Conservation (phyloP, 179 eudicot species). For the Spinacia oleracea region DNA sequence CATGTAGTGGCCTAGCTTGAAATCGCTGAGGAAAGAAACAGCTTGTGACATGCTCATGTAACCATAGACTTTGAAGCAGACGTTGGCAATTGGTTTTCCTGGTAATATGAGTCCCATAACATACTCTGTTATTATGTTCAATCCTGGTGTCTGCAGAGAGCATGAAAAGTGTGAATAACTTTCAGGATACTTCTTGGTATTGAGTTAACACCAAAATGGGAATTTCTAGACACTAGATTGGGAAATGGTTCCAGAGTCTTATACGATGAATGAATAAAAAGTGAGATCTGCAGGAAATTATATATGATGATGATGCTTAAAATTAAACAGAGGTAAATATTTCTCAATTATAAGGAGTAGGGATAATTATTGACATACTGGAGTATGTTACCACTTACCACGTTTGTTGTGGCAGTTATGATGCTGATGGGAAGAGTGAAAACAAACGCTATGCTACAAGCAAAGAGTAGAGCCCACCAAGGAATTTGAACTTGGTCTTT, state of each 20-base stretch:
- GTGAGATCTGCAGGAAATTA: not conserved
- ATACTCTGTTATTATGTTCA: slow-evolving; percentile 88
- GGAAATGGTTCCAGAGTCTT: too few relatives aligned
- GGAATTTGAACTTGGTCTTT: slow-evolving; percentile 80
- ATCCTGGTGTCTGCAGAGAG: slow-evolving; percentile 75
- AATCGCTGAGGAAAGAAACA: slow-evolving; percentile 82
- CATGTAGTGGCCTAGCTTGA: slow-evolving; percentile 96
- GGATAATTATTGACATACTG: not conserved
- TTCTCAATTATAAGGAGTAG: not conserved
- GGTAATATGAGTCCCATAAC: slow-evolving; percentile 84
- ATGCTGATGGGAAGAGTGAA: slow-evolving; percentile 97
- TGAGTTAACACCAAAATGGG: too few relatives aligned
- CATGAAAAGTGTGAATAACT: slow-evolving; percentile 18
- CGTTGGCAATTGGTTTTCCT: slow-evolving; percentile 90
- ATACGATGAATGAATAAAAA: not conserved
- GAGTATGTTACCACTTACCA: slow-evolving; percentile 71
- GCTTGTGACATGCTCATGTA: slow-evolving; percentile 97
- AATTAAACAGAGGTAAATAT: not conserved
- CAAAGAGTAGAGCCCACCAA: slow-evolving; percentile 86
- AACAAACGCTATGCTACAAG: slow-evolving; percentile 64
- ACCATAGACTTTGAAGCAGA: slow-evolving; percentile 85
- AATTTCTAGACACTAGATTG: too few relatives aligned
- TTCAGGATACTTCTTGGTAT: not conserved
- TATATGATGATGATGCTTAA: not conserved
- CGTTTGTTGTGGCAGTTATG: slow-evolving; percentile 93